A percentile compares a stretch with the other conserved stretches of the same genome.
Evolutionary conservation across 179 eudicot species (phyloP).

Genomic region (Monotropa hypopitys): DNA sequence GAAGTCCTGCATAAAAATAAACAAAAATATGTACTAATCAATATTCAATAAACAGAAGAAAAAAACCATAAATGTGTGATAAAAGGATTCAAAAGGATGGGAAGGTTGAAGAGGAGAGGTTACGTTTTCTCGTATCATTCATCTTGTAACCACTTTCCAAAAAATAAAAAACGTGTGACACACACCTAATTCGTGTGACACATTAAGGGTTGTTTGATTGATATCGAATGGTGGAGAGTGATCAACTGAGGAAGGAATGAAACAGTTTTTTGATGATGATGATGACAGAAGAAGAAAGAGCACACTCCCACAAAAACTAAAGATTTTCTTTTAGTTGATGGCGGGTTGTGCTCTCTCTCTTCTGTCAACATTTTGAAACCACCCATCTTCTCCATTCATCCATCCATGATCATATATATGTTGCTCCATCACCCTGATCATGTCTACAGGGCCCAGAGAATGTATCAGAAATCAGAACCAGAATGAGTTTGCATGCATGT

Average conservation of each 20-base stretch:
- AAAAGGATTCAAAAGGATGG: too few species aligned
- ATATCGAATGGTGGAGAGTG: background rate
- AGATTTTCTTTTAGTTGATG: conserved; percentile 17
- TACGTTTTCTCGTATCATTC: too few species aligned
- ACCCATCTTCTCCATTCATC: too few species aligned
- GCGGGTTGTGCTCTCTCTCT: conserved; percentile 38
- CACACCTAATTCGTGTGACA: too few species aligned
- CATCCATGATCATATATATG: background rate
- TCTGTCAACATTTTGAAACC: conserved; percentile 25
- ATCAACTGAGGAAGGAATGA: background rate
- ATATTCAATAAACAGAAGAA: background rate
- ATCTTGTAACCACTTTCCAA: too few species aligned
- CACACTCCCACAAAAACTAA: conserved; percentile 29
- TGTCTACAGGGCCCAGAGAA: background rate
- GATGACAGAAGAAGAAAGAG: conserved; percentile 31
- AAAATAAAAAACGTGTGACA: too few species aligned
- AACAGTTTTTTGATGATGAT: background rate
- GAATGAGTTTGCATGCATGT: too few species aligned
- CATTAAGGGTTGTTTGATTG: background rate
- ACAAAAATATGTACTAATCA: background rate
- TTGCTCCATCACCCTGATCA: background rate
- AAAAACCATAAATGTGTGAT: too few species aligned
- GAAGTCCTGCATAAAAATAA: too few species aligned
- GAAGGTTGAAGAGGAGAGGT: too few species aligned
- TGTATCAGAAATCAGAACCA: too few species aligned